Conservation (phyloP, 768 basidiomycete genomes). For the Lentinula sp. region DNA sequence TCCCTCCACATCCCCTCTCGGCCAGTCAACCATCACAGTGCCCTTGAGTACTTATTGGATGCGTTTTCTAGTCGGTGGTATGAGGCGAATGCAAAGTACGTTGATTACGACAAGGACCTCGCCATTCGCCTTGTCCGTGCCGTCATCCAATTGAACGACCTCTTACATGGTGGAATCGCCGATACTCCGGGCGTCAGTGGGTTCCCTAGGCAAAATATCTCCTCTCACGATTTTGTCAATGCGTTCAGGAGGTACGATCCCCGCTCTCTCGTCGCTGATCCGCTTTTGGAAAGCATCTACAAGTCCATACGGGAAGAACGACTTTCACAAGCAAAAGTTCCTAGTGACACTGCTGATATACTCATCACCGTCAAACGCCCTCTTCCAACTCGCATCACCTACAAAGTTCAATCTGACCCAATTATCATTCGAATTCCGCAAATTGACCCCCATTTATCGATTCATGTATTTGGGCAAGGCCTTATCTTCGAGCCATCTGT, state of each 20-base stretch:
- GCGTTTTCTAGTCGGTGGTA: conserved; percentile 88
- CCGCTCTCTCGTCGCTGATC: conserved; percentile 63
- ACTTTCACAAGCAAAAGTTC: conserved; percentile 61
- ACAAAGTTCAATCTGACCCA: conserved; percentile 82
- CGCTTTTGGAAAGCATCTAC: conserved; percentile 74
- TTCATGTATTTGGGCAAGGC: conserved; percentile 85
- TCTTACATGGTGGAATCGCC: conserved; percentile 70
- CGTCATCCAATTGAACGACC: conserved; percentile 84
- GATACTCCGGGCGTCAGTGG: conserved; percentile 52
- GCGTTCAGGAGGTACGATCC: conserved; percentile 79
- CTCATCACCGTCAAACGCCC: conserved; percentile 66
- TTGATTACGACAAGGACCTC: conserved; percentile 79
- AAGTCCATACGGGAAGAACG: conserved; percentile 66
- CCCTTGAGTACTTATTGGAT: conserved; percentile 70
- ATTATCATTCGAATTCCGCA: conserved; percentile 83
- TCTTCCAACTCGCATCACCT: conserved; percentile 75
- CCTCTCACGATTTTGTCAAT: conserved; percentile 73
- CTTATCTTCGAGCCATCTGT: conserved; percentile 83
- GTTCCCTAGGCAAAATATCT: conserved; percentile 53
- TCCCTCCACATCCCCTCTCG: conserved; percentile 56
- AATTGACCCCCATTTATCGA: conserved; percentile 73
- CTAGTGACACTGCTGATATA: conserved; percentile 39
- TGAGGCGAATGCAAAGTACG: conserved; percentile 73
- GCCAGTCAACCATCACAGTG: conserved; percentile 27
- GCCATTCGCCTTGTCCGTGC: conserved; percentile 73